A percentile compares a stretch with the other conserved stretches of the same genome.
These are phyloP conservation scores for Penicillium freii DNA, from an alignment of 2,329 filamentous ascomycete species.

Conservation along the genomic window DNA sequence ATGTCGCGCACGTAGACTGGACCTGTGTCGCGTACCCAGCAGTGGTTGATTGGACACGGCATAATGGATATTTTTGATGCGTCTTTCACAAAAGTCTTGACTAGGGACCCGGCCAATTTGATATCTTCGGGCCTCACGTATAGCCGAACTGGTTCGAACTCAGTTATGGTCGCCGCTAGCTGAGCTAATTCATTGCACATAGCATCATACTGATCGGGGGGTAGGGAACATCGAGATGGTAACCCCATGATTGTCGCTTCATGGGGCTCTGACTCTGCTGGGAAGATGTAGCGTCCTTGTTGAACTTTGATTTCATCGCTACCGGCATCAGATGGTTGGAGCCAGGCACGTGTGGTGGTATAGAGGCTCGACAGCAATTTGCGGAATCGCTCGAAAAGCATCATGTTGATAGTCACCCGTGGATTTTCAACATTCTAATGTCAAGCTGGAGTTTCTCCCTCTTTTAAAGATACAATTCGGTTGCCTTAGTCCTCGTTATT, in stretches of 20 bases:
- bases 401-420: neutral
- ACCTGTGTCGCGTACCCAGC: slow-evolving; percentile 25
- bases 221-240: slow-evolving; percentile 7
- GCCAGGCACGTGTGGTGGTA: neutral
- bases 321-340: neutral
- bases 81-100: slow-evolving; percentile 7
- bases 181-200: slow-evolving; percentile 16
- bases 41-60: slow-evolving; percentile 21
- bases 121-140: slow-evolving; percentile 21
- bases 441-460: neutral
- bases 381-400: slow-evolving; percentile 1
- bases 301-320: neutral
- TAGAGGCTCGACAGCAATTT: neutral
- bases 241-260: slow-evolving; percentile 10
- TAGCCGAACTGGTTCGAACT: slow-evolving; percentile 26
- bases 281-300: slow-evolving; percentile 9
- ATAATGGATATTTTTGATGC: slow-evolving; percentile 14
- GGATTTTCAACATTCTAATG: neutral
- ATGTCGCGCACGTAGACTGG: slow-evolving; percentile 22
- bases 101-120: slow-evolving; percentile 11
- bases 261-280: slow-evolving; percentile 13
- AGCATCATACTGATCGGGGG: slow-evolving; percentile 5
- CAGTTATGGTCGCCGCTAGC: slow-evolving; percentile 18
- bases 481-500: neutral
- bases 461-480: slow-evolving; percentile 3